phyloP scores from a whole-genome alignment of 441 rosid genomes.

The Erysimum pusillum region DNA sequence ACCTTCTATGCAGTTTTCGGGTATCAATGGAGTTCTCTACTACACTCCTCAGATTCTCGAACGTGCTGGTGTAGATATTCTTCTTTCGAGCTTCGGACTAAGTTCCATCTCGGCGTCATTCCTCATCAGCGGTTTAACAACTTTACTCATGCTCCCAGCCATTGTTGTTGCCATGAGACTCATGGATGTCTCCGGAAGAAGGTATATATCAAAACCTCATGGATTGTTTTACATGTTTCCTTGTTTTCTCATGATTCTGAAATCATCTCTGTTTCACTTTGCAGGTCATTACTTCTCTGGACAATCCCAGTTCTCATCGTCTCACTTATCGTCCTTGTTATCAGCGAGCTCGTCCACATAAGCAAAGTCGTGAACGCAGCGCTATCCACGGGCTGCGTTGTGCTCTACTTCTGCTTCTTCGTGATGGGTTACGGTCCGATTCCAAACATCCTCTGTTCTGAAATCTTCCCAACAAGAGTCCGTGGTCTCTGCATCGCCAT shows the following conservation, averaged over 20 bases:
- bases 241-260: conserved; percentile 22
- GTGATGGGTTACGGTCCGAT: conserved; percentile 75
- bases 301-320: conserved; percentile 70
- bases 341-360: conserved; percentile 56
- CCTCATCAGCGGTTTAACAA: conserved; percentile 77
- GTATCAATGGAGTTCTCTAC: conserved; percentile 82
- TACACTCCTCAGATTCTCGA: conserved; percentile 88
- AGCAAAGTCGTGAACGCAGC: conserved; percentile 59
- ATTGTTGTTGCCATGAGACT: conserved; percentile 78
- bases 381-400: conserved; percentile 68
- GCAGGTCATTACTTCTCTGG: conserved; percentile 69
- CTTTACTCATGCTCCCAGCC: conserved; percentile 80
- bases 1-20: conserved; percentile 62
- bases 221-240: not conserved
- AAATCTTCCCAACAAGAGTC: conserved; percentile 80
- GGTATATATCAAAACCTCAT: conserved; percentile 49
- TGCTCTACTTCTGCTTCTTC: conserved; percentile 77
- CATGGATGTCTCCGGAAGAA: conserved; percentile 79
- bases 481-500: conserved; percentile 80
- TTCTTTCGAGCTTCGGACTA: conserved; percentile 63
- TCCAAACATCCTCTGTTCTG: conserved; percentile 80
- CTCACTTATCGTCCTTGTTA: conserved; percentile 60
- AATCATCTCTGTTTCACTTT: conserved; percentile 19
- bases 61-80: conserved; percentile 75
- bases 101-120: conserved; percentile 74